Percentiles rank a stretch among this genome's conserved stretches.
These are phyloP conservation scores for Yamadazyma siamensis DNA, from an alignment of 1,139 yeast genomes.

Conservation along the genomic window DNA sequence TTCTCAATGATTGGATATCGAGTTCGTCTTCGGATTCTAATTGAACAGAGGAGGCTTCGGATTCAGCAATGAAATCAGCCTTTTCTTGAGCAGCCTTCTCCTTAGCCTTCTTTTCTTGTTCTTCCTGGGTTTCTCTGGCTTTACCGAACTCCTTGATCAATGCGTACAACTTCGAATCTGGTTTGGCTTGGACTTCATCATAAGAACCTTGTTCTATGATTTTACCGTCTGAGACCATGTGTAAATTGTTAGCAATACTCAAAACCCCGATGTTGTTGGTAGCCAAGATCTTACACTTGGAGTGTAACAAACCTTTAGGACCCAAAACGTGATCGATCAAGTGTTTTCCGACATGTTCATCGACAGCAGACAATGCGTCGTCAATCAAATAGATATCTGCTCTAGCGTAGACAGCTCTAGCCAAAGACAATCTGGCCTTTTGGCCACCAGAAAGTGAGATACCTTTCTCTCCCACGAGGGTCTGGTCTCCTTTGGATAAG, in stretches of 20 bases:
- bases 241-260: constrained; percentile 69
- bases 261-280: constrained; percentile 88
- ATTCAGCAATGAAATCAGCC: constrained; percentile 2
- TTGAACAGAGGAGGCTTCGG: constrained; percentile 11
- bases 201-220: constrained; percentile 77
- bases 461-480: constrained; percentile 96
- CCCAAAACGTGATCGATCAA: constrained; percentile 55
- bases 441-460: constrained; percentile 96
- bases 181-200: constrained; percentile 50
- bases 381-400: constrained; percentile 90
- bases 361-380: constrained; percentile 82
- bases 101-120: constrained; percentile 8
- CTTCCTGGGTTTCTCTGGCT: constrained; percentile 25
- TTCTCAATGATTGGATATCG: constrained; percentile 51
- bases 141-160: constrained; percentile 77
- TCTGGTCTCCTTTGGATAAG: constrained; percentile 83
- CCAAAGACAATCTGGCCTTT: constrained; percentile 88
- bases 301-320: constrained; percentile 69
- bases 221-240: constrained; percentile 73
- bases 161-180: constrained; percentile 54
- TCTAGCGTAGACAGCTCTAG: constrained; percentile 93
- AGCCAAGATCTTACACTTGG: constrained; percentile 79
- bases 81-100: constrained; percentile 6
- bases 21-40: constrained; percentile 34
- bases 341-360: constrained; percentile 91